These are phyloP conservation scores for Trichoderma reesei DNA, from an alignment of 495 filamentous ascomycete genomes.

Conservation along the genomic window DNA sequence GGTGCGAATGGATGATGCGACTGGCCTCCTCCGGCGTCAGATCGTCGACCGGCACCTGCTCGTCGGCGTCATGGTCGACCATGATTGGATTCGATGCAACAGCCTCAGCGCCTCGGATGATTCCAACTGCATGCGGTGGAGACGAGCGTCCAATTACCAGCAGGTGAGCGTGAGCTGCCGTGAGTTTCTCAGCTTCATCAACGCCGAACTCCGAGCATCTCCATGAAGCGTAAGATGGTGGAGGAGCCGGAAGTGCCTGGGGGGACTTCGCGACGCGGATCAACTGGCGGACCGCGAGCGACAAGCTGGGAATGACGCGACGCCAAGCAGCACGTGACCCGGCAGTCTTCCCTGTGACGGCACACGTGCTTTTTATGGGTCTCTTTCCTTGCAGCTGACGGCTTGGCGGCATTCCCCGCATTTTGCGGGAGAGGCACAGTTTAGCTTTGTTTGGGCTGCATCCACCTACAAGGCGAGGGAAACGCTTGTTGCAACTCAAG, in stretches of 20 bases:
- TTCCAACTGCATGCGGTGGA: background rate
- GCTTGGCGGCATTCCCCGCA: background rate
- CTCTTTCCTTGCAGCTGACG: background rate
- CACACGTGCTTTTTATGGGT: background rate
- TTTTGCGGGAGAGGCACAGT: background rate
- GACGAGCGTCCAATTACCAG: slow-evolving; percentile 2
- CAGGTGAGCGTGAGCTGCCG: background rate
- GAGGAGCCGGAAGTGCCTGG: background rate
- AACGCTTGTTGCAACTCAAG: no score
- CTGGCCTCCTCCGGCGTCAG: slow-evolving; percentile 47
- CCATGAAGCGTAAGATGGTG: background rate
- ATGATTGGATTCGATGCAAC: slow-evolving; percentile 6
- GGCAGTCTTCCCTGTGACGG: background rate
- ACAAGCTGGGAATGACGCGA: background rate
- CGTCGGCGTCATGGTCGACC: slow-evolving; percentile 24
- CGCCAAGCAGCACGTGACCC: background rate
- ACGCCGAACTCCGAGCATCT: slow-evolving; percentile 11
- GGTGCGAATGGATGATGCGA: slow-evolving; percentile 49
- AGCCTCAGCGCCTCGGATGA: background rate
- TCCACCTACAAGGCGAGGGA: no score
- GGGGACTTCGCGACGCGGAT: background rate
- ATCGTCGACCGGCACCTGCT: slow-evolving; percentile 34
- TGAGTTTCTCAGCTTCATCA: background rate
- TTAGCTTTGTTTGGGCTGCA: no score
- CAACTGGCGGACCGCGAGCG: background rate